These are phyloP conservation scores for Colletotrichum sojae DNA, from an alignment of 2,329 filamentous ascomycete genomes.

Conservation along the genomic window DNA sequence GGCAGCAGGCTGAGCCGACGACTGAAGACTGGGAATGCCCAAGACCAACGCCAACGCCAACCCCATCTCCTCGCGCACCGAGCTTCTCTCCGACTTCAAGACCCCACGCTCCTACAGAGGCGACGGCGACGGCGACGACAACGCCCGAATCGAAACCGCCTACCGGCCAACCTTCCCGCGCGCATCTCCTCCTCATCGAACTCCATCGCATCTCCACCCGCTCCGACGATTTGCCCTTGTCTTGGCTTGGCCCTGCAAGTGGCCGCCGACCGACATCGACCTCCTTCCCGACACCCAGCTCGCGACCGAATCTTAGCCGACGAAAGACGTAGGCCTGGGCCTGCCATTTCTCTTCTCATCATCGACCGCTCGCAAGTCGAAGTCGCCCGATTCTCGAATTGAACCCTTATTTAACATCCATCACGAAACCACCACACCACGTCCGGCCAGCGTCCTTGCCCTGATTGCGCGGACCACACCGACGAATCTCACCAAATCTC, in stretches of 20 bases:
- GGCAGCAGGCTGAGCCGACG: conserved; percentile 26
- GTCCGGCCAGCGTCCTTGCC: conserved; percentile 19
- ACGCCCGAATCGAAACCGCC: too few relatives aligned
- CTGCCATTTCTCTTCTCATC: neutral
- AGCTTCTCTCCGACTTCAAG: neutral
- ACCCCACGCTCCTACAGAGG: neutral
- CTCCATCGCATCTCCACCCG: conserved; percentile 35
- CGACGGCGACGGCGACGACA: neutral
- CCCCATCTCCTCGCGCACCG: conserved; percentile 3
- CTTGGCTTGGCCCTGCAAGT: conserved; percentile 34
- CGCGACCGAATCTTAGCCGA: conserved; percentile 8
- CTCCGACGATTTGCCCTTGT: conserved; percentile 31
- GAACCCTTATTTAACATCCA: neutral
- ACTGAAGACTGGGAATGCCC: conserved; percentile 16
- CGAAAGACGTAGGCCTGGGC: neutral
- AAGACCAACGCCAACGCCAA: conserved; percentile 15
- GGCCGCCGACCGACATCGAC: conserved; percentile 22
- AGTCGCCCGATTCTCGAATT: conserved; percentile 13
- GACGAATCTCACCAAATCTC: conserved; percentile 11
- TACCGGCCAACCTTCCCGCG: neutral
- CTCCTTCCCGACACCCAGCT: conserved; percentile 12
- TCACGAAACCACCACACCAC: conserved; percentile 15
- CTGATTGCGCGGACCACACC: conserved; percentile 16
- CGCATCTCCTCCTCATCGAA: conserved; percentile 28
- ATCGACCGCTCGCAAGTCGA: neutral